phyloP scores from a whole-genome alignment of 2,329 filamentous ascomycete species.

The Aspergillus fumigatus region DNA sequence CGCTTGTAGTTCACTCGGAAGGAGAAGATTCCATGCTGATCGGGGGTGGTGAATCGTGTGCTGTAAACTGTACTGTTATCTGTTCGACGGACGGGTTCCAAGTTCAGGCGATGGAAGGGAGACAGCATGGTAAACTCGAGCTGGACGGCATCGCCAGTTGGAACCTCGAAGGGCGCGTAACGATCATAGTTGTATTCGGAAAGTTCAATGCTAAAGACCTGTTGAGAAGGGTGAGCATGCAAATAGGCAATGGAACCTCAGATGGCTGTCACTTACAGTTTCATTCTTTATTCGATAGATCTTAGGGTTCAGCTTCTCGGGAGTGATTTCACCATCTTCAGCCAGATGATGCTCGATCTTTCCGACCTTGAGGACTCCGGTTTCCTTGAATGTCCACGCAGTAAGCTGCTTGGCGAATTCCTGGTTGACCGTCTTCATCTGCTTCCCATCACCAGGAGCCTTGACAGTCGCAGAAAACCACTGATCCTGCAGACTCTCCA shows the following conservation, averaged over 20 bases:
- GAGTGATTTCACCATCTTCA: conserved; percentile 50
- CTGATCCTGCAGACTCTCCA: conserved; percentile 79
- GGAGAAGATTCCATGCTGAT: conserved; percentile 99
- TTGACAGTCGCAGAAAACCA: conserved; percentile 83
- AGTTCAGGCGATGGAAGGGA: conserved; percentile 84
- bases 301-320: conserved; percentile 60
- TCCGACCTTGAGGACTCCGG: conserved; percentile 81
- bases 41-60: conserved; percentile 74
- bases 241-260: background rate
- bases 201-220: conserved; percentile 83
- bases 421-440: conserved; percentile 67
- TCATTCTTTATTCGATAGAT: conserved; percentile 97
- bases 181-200: conserved; percentile 77
- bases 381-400: conserved; percentile 96
- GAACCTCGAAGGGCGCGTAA: conserved; percentile 69
- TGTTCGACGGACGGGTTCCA: conserved; percentile 56
- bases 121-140: conserved; percentile 99
- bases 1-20: conserved; percentile 97
- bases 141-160: conserved; percentile 70
- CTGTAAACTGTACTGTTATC: conserved; percentile 68
- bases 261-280: conserved; percentile 62
- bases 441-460: conserved; percentile 48
- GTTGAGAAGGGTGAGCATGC: conserved; percentile 23
- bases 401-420: conserved; percentile 80
- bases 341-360: conserved; percentile 69